Evolutionary conservation across 768 basidiomycete species (phyloP).

Genomic region (Pisolithus tinctorius): DNA sequence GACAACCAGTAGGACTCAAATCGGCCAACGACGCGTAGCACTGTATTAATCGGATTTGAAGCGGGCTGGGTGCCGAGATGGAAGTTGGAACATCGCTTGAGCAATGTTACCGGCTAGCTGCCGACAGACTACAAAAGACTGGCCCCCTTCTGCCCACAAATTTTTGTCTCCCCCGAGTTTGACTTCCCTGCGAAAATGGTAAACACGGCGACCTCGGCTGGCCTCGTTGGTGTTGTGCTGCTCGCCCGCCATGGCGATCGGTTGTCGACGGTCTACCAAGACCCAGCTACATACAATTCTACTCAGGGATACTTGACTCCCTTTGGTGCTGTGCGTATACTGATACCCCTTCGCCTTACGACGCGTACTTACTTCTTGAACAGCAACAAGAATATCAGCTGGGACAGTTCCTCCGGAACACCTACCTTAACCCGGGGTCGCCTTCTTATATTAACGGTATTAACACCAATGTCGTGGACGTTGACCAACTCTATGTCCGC

Average conservation of each 20-base stretch:
- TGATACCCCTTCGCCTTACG: not conserved
- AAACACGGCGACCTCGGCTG: slow-evolving; percentile 13
- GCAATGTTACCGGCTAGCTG: no score
- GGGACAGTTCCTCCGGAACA: slow-evolving; percentile 50
- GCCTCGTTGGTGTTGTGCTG: slow-evolving; percentile 64
- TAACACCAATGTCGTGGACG: slow-evolving; percentile 57
- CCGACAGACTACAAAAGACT: no score
- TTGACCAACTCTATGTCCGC: slow-evolving; percentile 62
- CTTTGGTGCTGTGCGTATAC: slow-evolving; percentile 56
- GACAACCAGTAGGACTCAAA: no score
- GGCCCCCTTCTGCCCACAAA: no score
- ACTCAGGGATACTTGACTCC: slow-evolving; percentile 63
- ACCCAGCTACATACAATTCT: slow-evolving; percentile 63
- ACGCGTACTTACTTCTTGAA: slow-evolving; percentile 1
- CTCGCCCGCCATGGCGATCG: slow-evolving; percentile 77
- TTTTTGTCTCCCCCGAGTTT: not conserved
- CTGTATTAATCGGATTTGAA: no score
- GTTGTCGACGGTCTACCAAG: slow-evolving; percentile 51
- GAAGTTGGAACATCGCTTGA: no score
- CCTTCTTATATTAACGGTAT: slow-evolving; percentile 63
- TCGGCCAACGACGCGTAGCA: no score
- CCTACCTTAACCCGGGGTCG: slow-evolving; percentile 57
- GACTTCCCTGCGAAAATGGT: slow-evolving; percentile 14
- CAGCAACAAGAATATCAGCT: slow-evolving; percentile 64
- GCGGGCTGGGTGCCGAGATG: no score